Conservation (phyloP, 139 green algal genomes). For the Choricystis sp. region DNA sequence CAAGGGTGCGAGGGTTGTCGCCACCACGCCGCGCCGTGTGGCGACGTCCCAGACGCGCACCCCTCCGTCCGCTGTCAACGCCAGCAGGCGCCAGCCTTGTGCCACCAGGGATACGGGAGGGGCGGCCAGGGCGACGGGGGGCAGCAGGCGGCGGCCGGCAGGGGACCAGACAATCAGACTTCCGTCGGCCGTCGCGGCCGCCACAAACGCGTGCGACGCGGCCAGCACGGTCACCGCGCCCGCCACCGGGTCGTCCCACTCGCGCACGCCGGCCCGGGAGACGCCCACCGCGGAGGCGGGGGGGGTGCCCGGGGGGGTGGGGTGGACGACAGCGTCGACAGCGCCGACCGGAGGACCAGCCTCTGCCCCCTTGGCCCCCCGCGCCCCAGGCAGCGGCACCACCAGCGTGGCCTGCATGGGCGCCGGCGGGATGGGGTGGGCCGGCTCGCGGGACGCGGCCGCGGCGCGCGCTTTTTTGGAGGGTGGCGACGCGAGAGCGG, state of each 20-base stretch:
- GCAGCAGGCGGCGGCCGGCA: neutral
- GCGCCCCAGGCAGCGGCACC: too few species aligned
- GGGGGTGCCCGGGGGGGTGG: neutral
- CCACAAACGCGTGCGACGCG: constrained; percentile 31
- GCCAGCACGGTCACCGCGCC: constrained; percentile 17
- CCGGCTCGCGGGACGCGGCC: too few species aligned
- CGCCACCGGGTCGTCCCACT: constrained; percentile 34
- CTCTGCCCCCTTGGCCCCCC: too few species aligned
- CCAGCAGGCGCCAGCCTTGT: constrained; percentile 7
- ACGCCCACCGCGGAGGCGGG: neutral
- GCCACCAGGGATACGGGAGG: neutral
- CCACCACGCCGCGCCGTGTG: too few species aligned
- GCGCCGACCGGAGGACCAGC: neutral
- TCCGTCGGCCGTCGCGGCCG: constrained; percentile 14
- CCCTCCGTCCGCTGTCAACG: constrained; percentile 9
- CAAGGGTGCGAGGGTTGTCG: neutral
- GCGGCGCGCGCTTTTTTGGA: too few species aligned
- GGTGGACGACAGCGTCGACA: neutral
- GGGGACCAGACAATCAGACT: constrained; percentile 18
- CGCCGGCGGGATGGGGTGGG: too few species aligned
- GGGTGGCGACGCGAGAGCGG: too few species aligned
- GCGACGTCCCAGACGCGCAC: constrained; percentile 21
- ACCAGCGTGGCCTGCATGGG: too few species aligned
- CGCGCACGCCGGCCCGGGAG: neutral
- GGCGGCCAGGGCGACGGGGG: neutral